phyloP scores from a whole-genome alignment of 2,329 filamentous ascomycete species.

The Ploettnerulaceae sp. region DNA sequence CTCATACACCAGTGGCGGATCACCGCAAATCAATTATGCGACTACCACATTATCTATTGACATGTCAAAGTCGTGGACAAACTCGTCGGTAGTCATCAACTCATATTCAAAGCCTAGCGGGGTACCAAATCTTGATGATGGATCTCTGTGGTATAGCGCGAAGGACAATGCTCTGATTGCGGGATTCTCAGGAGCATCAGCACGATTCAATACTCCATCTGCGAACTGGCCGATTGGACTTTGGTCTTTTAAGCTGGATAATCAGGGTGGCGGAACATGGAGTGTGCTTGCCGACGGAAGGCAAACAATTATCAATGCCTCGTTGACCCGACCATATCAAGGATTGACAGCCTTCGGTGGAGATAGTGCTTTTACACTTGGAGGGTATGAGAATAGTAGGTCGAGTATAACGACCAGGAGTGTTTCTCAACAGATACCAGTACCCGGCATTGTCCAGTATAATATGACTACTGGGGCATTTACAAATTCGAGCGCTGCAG shows the following conservation, averaged over 20 bases:
- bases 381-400: constrained; percentile 8
- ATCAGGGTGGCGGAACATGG: constrained; percentile 12
- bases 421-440: neutral
- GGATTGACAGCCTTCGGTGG: constrained; percentile 10
- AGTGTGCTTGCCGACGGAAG: neutral
- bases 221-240: constrained; percentile 5
- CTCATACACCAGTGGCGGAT: constrained; percentile 3
- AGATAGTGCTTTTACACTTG: constrained; percentile 4
- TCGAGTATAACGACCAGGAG: constrained; percentile 5
- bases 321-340: constrained; percentile 8
- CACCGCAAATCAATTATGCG: constrained; percentile 5
- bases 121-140: constrained; percentile 7
- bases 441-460: constrained; percentile 9
- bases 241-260: constrained; percentile 11
- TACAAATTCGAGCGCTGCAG: constrained; percentile 10
- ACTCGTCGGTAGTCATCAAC: constrained; percentile 15
- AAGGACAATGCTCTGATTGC: constrained; percentile 2
- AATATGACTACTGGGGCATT: constrained; percentile 12
- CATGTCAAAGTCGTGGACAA: constrained; percentile 16
- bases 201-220: constrained; percentile 11
- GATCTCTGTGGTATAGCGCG: constrained; percentile 7
- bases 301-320: neutral
- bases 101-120: constrained; percentile 9
- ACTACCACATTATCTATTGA: constrained; percentile 16
- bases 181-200: constrained; percentile 7